A percentile compares a stretch with the other conserved stretches of the same genome.
Evolutionary conservation across 2,329 filamentous ascomycete genomes (phyloP).

Genomic region (Aciculosporium take): DNA sequence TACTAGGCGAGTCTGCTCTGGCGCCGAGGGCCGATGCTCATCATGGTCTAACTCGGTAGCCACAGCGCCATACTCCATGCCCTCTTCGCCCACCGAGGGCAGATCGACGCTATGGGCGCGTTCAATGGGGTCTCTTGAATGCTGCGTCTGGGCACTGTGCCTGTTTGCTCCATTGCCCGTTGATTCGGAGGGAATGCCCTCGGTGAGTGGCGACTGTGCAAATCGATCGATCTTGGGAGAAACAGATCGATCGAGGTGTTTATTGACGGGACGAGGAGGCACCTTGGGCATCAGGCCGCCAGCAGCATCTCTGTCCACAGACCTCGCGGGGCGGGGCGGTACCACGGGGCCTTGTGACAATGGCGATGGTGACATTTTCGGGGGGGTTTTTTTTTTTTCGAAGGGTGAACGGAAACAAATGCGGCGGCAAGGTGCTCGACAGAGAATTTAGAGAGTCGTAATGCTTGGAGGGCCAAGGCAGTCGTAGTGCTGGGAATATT

Average conservation of each 20-base stretch:
- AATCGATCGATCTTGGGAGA: constrained; percentile 69
- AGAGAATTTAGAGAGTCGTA: neutral
- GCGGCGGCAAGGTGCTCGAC: neutral
- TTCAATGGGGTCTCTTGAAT: constrained; percentile 29
- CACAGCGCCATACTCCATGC: constrained; percentile 64
- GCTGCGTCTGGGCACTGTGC: constrained; percentile 18
- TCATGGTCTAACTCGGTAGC: constrained; percentile 25
- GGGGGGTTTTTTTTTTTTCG: no score
- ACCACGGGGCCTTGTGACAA: constrained; percentile 37
- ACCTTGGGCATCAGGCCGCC: constrained; percentile 45
- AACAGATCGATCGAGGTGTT: constrained; percentile 58
- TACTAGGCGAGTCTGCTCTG: constrained; percentile 64
- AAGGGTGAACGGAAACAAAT: neutral
- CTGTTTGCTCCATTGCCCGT: constrained; percentile 21
- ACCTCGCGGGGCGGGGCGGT: constrained; percentile 41
- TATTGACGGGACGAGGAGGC: constrained; percentile 61
- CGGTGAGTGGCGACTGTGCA: constrained; percentile 75
- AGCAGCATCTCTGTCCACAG: constrained; percentile 30
- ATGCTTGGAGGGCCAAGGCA: neutral
- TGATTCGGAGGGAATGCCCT: constrained; percentile 38
- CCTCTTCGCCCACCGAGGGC: constrained; percentile 80
- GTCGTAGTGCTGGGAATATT: neutral
- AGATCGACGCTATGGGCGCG: constrained; percentile 67
- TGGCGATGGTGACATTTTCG: constrained; percentile 33
- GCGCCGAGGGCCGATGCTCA: constrained; percentile 29